Evolutionary conservation across 805 yeast genomes (phyloP), one percentile per base, ranked within the genome.

Genomic region (Hyphopichia homilentoma): DNA sequence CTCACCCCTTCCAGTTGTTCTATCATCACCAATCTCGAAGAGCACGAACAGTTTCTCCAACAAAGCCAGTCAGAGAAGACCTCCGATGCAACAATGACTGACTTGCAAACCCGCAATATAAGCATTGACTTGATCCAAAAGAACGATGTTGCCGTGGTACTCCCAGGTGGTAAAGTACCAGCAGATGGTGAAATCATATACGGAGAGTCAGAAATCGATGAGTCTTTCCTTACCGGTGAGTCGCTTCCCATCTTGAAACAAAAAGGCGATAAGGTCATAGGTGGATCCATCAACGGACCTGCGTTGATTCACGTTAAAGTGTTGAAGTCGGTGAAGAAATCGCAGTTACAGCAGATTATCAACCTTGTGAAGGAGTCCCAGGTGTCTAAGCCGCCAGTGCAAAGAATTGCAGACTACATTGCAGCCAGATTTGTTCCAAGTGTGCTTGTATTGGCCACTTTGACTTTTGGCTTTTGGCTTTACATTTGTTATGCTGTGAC

Each of bases 181-280:
- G 88, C 96, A 1, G 99, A 93, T 65, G 99, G 97, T 29, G 53
- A 69, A 6, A 79, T 94, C 12, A 59, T 83, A 2, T 68, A 68
- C 41, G 98, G 98, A 6, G 74, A 73, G 35, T 75, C 96, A 0
- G 95, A 84, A 48, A 72, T 87, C 20, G 90, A 89, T 50, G 99
- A 93, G 58, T 81, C 96, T 2, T 61, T 89, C 16, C 66, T 93
- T 35, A 90, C 98, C 0, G 99, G 99, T 30, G 98, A 93, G 59
- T 76, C 95, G 0, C 52, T 75, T 24, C 89, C 96, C 2, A 79
- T 89, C 1, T 56, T 62, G 25, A 93, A 90, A 48, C 48, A 32
- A 2, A 46, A 46, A 2, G 88, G 86, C 2, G 81, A 81, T 21
- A 40, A 45, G 2, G 83, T 93, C 2, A 78, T 84, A 51, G 97